phyloP scores from a whole-genome alignment of 176 grass and related monocot species.

The Oryza rufipogon region DNA sequence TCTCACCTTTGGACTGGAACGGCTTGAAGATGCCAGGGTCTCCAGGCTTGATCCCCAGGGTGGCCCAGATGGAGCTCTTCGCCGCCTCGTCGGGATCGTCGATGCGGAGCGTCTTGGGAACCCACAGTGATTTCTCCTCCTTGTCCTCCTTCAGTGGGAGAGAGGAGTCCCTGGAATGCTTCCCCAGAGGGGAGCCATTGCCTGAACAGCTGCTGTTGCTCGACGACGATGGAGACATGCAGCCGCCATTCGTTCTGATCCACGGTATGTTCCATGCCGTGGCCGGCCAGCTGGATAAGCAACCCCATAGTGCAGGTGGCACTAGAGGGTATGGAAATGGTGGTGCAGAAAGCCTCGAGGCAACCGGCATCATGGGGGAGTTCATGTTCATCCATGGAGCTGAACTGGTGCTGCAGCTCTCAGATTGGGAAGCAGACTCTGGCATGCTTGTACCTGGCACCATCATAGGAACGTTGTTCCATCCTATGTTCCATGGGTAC shows the following conservation, averaged over 20 bases:
- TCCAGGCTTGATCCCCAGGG: conserved; percentile 85
- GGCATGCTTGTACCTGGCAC: conserved; percentile 41
- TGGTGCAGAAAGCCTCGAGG: conserved; percentile 48
- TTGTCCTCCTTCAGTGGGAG: conserved; percentile 55
- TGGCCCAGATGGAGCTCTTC: conserved; percentile 95
- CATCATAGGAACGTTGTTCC: conserved; percentile 60
- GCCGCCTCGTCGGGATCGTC: conserved; percentile 92
- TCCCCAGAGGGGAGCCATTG: conserved; percentile 77
- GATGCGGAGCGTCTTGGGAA: conserved; percentile 88
- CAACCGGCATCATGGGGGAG: conserved; percentile 46
- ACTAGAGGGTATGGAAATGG: conserved; percentile 76
- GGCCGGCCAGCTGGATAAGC: conserved; percentile 58
- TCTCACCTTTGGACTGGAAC: conserved; percentile 67
- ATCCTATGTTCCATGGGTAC: conserved; percentile 74
- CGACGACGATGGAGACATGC: conserved; percentile 56
- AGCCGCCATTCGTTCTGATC: conserved; percentile 39
- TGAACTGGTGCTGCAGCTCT: conserved; percentile 49
- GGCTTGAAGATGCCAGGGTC: conserved; percentile 67
- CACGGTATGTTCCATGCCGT: conserved; percentile 53
- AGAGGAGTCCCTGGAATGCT: conserved; percentile 71
- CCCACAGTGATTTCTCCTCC: conserved; percentile 75
- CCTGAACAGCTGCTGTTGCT: conserved; percentile 74
- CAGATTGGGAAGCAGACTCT: conserved; percentile 36
- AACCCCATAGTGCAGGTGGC: conserved; percentile 76
- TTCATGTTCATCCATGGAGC: conserved; percentile 59